Percentiles rank a stretch among this genome's conserved stretches.
Conservation (phyloP, 768 basidiomycete species). For the Dacryopinax spathularia region DNA sequence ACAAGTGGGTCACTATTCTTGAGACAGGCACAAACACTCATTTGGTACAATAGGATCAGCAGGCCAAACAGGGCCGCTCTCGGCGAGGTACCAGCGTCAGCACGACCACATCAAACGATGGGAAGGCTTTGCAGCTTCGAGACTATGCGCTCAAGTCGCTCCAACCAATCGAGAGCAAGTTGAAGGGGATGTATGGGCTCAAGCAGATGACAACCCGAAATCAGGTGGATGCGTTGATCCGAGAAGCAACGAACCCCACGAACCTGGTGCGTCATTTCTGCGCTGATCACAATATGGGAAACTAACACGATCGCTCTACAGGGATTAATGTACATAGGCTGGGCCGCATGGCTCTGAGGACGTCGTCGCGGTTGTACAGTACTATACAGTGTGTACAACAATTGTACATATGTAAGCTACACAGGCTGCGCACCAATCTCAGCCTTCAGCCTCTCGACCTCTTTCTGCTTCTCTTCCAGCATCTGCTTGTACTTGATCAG, state of each 20-base stretch:
- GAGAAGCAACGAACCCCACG: constrained; percentile 59
- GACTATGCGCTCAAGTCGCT: constrained; percentile 62
- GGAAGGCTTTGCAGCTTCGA: constrained; percentile 42
- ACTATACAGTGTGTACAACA: no score
- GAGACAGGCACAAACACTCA: background rate
- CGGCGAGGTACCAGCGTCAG: background rate
- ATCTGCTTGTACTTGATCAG: constrained; percentile 51
- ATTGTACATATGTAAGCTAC: background rate
- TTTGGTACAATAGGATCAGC: background rate
- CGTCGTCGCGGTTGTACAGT: no score
- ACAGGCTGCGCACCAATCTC: constrained; percentile 18
- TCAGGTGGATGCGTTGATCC: constrained; percentile 81
- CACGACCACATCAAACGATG: constrained; percentile 28
- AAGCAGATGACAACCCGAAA: constrained; percentile 61
- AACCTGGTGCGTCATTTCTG: constrained; percentile 50
- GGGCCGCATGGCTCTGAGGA: constrained; percentile 62
- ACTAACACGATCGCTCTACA: constrained; percentile 20
- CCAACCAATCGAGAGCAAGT: constrained; percentile 67
- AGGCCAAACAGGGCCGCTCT: background rate
- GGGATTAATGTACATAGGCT: constrained; percentile 82
- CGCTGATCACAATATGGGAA: constrained; percentile 15
- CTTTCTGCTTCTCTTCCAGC: constrained; percentile 70
- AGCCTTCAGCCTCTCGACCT: constrained; percentile 55
- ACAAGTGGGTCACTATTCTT: constrained; percentile 28
- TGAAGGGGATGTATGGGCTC: constrained; percentile 36